A percentile compares a stretch with the other conserved stretches of the same genome.
These are phyloP conservation scores for Parietaria judaica DNA, from an alignment of 306 rosid genomes.

Conservation along the genomic window DNA sequence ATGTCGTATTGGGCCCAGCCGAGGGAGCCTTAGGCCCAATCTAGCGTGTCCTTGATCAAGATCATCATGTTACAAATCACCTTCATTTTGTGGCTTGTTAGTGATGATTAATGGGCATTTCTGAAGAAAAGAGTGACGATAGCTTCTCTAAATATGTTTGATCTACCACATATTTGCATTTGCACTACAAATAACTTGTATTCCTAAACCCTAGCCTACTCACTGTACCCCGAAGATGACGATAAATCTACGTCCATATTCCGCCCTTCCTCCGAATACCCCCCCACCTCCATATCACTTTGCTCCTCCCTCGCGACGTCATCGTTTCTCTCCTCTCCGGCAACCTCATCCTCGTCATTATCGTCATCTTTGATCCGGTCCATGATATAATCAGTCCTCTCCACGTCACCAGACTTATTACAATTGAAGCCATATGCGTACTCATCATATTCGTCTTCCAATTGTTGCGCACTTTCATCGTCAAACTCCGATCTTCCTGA, in stretches of 20 bases:
- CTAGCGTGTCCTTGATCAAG: no score
- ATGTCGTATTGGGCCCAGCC: no score
- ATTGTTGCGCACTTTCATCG: conserved; percentile 32
- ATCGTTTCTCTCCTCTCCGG: conserved; percentile 21
- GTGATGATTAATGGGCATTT: no score
- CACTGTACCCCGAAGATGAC: conserved; percentile 39
- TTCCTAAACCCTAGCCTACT: conserved; percentile 6
- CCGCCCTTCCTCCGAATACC: conserved; percentile 22
- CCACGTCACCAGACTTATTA: conserved; percentile 30
- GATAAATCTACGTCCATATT: conserved; percentile 20
- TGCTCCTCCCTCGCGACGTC: conserved; percentile 31
- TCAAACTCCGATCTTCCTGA: conserved; percentile 35
- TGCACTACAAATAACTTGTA: no score
- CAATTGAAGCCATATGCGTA: conserved; percentile 23
- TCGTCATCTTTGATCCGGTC: conserved; percentile 22
- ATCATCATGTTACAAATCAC: no score
- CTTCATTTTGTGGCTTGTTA: no score
- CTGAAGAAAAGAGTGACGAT: no score
- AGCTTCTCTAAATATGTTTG: no score
- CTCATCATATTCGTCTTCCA: conserved; percentile 30
- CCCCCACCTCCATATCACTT: conserved; percentile 21
- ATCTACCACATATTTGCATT: no score
- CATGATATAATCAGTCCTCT: conserved; percentile 22
- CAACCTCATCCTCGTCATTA: conserved; percentile 6
- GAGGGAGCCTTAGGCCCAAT: no score